These are phyloP conservation scores for Plasmodium knowlesi DNA, from an alignment of 169 alveolate species.

Conservation along the genomic window DNA sequence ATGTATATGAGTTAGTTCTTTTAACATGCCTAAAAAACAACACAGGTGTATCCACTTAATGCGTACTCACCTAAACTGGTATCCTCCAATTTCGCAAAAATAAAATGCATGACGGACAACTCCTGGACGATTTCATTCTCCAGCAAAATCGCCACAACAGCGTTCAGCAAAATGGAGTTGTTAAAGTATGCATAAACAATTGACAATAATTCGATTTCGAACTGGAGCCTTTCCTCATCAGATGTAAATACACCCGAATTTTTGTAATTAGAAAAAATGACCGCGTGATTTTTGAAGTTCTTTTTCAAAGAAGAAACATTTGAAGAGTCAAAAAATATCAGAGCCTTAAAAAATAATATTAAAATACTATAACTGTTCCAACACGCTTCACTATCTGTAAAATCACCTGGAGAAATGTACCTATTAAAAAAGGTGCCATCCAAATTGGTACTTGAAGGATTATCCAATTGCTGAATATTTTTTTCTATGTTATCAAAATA, in stretches of 20 bases:
- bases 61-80: constrained; percentile 36
- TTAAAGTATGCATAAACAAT: constrained; percentile 50
- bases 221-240: constrained; percentile 22
- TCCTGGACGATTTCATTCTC: constrained; percentile 55
- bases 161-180: constrained; percentile 46
- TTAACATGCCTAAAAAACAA: neutral
- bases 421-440: constrained; percentile 25
- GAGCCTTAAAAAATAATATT: constrained; percentile 57
- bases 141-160: constrained; percentile 29
- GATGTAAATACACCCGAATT: constrained; percentile 24
- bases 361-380: constrained; percentile 59
- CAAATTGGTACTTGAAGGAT: constrained; percentile 21
- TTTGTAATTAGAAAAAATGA: constrained; percentile 51
- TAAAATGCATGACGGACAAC: constrained; percentile 44
- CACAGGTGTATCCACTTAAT: neutral
- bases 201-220: constrained; percentile 42
- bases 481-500: constrained; percentile 43
- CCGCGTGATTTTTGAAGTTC: constrained; percentile 45
- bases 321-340: constrained; percentile 57
- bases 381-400: neutral
- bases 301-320: constrained; percentile 66
- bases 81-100: constrained; percentile 45
- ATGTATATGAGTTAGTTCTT: neutral
- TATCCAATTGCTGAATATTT: constrained; percentile 6
- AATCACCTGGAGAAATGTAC: constrained; percentile 45